Percentiles rank a stretch among this genome's conserved stretches.
Evolutionary conservation across 1,284 basidiomycete species (phyloP).

Genomic region (Ganoderma multipileum): DNA sequence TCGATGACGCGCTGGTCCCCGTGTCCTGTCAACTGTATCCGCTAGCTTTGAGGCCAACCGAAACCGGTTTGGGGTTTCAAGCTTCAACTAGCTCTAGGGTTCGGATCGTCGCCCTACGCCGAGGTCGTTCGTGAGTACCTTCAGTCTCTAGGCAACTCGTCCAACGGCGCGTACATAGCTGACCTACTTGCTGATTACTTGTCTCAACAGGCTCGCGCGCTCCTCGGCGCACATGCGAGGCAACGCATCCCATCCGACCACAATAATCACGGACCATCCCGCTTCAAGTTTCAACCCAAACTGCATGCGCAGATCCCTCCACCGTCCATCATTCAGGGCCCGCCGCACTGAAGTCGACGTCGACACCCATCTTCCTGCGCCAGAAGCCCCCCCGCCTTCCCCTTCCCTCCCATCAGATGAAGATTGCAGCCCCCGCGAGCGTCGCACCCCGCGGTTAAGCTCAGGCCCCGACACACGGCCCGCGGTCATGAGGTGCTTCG

Average conservation of each 20-base stretch:
- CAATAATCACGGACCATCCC: constrained; percentile 2
- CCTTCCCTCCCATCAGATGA: neutral
- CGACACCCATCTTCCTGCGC: neutral
- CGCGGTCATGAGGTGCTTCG: constrained; percentile 3
- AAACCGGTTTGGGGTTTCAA: neutral
- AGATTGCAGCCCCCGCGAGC: constrained; percentile 3
- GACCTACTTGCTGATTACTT: neutral
- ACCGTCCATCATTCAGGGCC: neutral
- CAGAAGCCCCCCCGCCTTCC: neutral
- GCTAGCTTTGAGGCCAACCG: neutral
- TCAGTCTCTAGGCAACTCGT: neutral
- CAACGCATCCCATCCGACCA: neutral
- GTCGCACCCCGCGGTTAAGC: constrained; percentile 7
- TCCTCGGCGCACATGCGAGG: neutral
- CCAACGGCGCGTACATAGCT: neutral
- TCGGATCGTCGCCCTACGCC: neutral
- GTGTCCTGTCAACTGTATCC: neutral
- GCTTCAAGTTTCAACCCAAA: neutral
- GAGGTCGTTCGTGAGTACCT: neutral
- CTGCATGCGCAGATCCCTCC: constrained; percentile 5
- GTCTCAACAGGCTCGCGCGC: neutral
- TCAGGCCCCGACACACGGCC: constrained; percentile 5
- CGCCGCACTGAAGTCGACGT: neutral
- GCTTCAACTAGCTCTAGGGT: neutral
- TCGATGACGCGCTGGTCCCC: neutral